A percentile compares a stretch with the other conserved stretches of the same genome.
These are phyloP conservation scores for Bathelium albidoporum DNA, from an alignment of 495 filamentous ascomycete genomes.

Conservation along the genomic window DNA sequence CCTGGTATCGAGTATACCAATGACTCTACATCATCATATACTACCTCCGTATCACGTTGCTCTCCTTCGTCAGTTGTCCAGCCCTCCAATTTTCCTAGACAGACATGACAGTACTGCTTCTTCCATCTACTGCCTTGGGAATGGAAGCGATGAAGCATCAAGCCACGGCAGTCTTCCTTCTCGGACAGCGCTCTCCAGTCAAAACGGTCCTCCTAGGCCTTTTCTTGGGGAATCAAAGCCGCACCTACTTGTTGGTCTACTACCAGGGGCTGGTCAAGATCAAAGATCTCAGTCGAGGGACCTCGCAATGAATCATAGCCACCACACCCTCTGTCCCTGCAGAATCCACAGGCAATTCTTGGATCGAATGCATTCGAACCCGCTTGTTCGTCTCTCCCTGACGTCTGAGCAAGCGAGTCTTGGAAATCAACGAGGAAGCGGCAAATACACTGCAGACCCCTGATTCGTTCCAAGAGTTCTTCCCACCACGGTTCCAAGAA, in stretches of 20 bases:
- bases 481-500: conserved; percentile 4
- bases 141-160: conserved; percentile 4
- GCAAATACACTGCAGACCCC: conserved; percentile 1
- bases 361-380: conserved; percentile 1
- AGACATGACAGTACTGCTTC: not conserved
- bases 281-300: not conserved
- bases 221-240: not conserved
- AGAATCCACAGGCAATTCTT: conserved; percentile 2
- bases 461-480: conserved; percentile 5
- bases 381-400: not conserved
- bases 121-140: conserved; percentile 2
- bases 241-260: conserved; percentile 1
- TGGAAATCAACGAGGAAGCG: not conserved
- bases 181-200: conserved; percentile 2
- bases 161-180: conserved; percentile 1
- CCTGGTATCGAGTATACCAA: conserved; percentile 1
- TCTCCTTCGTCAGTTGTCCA: conserved; percentile 2
- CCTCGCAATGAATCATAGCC: not conserved
- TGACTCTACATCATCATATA: conserved; percentile 2
- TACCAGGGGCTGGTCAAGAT: not conserved
- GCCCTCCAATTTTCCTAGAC: not conserved
- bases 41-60: not conserved
- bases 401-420: conserved; percentile 2
- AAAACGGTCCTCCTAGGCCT: not conserved
- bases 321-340: not conserved